Conservation (phyloP, 306 rosid species). For the Ormosia semicastrata region DNA sequence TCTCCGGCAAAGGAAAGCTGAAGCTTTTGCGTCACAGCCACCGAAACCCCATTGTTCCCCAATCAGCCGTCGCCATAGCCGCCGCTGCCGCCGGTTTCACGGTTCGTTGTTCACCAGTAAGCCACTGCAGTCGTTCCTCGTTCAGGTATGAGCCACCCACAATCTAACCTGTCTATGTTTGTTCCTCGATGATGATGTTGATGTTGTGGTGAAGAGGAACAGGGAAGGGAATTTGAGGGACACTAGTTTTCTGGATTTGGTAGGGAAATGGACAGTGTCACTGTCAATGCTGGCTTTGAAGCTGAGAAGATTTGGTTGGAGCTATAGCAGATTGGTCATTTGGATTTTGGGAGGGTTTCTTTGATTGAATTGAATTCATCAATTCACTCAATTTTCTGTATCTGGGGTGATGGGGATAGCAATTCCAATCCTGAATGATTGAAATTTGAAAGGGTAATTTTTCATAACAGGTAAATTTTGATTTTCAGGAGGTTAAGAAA, state of each 20-base stretch:
- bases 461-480: not conserved
- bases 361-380: not conserved
- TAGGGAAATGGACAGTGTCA: slow-evolving; percentile 14
- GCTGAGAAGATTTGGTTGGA: slow-evolving; percentile 76
- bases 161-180: too few relatives aligned
- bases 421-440: not conserved
- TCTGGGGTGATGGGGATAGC: not conserved
- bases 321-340: slow-evolving; percentile 67
- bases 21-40: too few relatives aligned
- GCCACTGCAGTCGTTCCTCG: too few relatives aligned
- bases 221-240: not conserved
- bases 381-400: not conserved
- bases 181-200: not conserved
- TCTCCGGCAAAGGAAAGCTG: too few relatives aligned
- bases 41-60: too few relatives aligned
- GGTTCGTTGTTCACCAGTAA: too few relatives aligned
- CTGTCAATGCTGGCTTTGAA: slow-evolving; percentile 47
- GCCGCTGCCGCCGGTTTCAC: too few relatives aligned
- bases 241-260: not conserved
- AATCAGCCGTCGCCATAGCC: too few relatives aligned
- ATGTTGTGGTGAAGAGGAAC: slow-evolving; percentile 30
- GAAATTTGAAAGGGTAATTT: not conserved
- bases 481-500: not conserved
- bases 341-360: slow-evolving; percentile 85
- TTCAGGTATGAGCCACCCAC: too few relatives aligned